Base-by-base conservation (phyloP, 345 rosid genomes). In the Noccaea caerulescens region DNA sequence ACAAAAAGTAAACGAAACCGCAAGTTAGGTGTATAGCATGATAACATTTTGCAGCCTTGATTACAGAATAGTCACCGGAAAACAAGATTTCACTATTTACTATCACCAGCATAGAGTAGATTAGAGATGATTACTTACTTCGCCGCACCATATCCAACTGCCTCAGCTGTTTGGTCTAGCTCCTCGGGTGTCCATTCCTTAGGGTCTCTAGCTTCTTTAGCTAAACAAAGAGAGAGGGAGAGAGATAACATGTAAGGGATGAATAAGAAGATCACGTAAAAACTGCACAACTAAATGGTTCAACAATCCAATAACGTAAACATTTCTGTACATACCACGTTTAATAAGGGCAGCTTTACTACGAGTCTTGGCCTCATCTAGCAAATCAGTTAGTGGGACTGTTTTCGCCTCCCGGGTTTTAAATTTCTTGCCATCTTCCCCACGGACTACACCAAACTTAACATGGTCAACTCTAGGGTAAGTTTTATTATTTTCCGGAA, bases 111-210 rank as follows among this genome's bases (percentile, higher is more conserved):
- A 25, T 25, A 25, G 3, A 54, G 39, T 6, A 7, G 18, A 55
- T 16, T 23, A 23, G 47, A 59, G 68, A 44, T 32, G 55, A 4
- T 43, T 54, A 58, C 91, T 88, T 83, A 91, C 97, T 91, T 91
- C 37, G 87, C 81, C 55, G 97, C 97, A 68, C 96, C 95, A 78
- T 91, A 91, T 71, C 96, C 97, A 77, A 88, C 76, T 47, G 97
- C 97, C 73, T 88, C 88, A 2, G 96, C 89, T 52, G 84, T 91
- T 75, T 86, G 84, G 76, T 85, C 95, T 56, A 91, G 84, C 81
- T 91, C 95, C 77, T 84, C 83, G 47, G 73, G 81, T 2, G 85
- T 84, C 92, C 92, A 91, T 70, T 84, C 90, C 79, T 81, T 77
- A 25, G 27, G 2, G 27, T 25, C 27, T 25, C 27, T 25, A 25